Evolutionary conservation across 495 filamentous ascomycete genomes (phyloP), one percentile per base, ranked within the genome.

Genomic region (Xylaria curta): DNA sequence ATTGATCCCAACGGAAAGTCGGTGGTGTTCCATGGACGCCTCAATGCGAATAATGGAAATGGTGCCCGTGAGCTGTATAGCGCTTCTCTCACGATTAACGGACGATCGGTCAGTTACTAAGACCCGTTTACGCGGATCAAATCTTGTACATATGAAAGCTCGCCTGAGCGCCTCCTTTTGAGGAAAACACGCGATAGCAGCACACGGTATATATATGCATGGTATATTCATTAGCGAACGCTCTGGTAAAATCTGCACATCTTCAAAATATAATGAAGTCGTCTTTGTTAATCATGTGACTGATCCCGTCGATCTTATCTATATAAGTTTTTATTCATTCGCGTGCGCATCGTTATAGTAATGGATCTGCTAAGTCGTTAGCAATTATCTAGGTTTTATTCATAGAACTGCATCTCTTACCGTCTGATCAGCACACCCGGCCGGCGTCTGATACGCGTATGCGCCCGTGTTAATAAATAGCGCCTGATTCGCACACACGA

Each of bases 401-500:
- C 12, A 13, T 13, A 36, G 61, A 31, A 36, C 63, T 42, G 24
- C 56, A 28, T n/a, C 31, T 80, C 85, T 74, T 72, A 87, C 86
- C 69, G 89, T 90, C 77, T 90, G 84, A 75, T 90, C 88, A 26
- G 83, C 77, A 77, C 88, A 90, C 21, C 89, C 89, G 24, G 75
- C 76, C 3, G 88, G 88, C 17, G 87, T 90, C 78, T 84, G 76
- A 71, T 89, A 90, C 13, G 71, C 78, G 72, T 89, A 90, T 17
- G 84, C 84, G 4, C 89, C 87, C 66, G 89, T 83, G 67, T 90
- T 91, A 72, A 90, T 83, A 64, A 85, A 90, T 68, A 91, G 70
- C 56, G 73, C 79, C 77, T 88, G 85, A 28, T 80, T 77, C 65
- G 76, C 76, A 68, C 89, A 90, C 66, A 89, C 87, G 59, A 90